Evolutionary conservation across 2,329 filamentous ascomycete species (phyloP).

Genomic region (Pestalotiopsis sp.): DNA sequence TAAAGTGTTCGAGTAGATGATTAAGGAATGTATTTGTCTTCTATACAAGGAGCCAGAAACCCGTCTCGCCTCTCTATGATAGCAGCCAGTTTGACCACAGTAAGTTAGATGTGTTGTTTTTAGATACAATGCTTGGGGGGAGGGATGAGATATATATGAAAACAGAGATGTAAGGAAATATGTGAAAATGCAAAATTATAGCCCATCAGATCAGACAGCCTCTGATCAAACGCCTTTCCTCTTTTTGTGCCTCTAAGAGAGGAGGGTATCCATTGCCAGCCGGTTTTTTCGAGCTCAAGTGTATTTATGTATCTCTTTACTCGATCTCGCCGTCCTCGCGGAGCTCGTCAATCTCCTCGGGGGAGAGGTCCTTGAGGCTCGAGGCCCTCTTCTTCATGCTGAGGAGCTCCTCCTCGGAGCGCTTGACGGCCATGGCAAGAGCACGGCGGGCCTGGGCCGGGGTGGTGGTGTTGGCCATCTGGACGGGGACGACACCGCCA

Average conservation of each 20-base stretch:
- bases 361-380: slow-evolving; percentile 8
- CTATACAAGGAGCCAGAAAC: slow-evolving; percentile 10
- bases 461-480: slow-evolving; percentile 37
- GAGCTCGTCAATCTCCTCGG: slow-evolving; percentile 5
- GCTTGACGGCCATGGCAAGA: slow-evolving; percentile 27
- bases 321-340: slow-evolving; percentile 16
- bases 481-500: slow-evolving; percentile 60
- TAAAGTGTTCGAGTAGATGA: background rate
- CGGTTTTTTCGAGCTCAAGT: background rate
- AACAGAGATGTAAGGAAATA: background rate
- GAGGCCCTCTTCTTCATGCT: slow-evolving; percentile 11
- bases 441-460: slow-evolving; percentile 19
- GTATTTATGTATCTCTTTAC: background rate
- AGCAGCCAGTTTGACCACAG: slow-evolving; percentile 10
- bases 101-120: background rate
- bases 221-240: slow-evolving; percentile 6
- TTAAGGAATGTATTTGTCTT: slow-evolving; percentile 11
- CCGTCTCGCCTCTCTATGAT: slow-evolving; percentile 9
- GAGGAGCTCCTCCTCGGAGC: slow-evolving; percentile 19
- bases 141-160: background rate
- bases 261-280: background rate
- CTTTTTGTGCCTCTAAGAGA: background rate
- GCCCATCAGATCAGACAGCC: slow-evolving; percentile 9
- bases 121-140: slow-evolving; percentile 2
- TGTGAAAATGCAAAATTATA: background rate